Percentiles rank a stretch among this genome's conserved stretches.
Evolutionary conservation across 208 protist species (phyloP).

Genomic region (Leishmania tropica): DNA sequence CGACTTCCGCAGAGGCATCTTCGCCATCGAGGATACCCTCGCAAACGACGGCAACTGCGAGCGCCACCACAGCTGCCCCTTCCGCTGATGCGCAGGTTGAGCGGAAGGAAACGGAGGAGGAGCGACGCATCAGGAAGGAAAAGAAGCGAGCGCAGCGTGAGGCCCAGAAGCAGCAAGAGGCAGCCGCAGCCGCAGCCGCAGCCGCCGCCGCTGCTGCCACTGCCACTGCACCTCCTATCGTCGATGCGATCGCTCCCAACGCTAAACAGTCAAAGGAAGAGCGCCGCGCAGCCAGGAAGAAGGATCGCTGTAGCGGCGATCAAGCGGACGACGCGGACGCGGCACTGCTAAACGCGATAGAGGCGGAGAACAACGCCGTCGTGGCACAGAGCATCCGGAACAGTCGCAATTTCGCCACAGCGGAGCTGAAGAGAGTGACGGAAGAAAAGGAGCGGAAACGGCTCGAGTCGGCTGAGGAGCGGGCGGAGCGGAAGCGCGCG

Average conservation of each 20-base stretch:
- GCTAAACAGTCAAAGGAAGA: constrained; percentile 10
- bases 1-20: neutral
- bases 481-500: constrained; percentile 39
- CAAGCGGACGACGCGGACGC: constrained; percentile 17
- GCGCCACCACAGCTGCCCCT: neutral
- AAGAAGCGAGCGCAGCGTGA: constrained; percentile 49
- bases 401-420: constrained; percentile 8
- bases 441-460: constrained; percentile 24
- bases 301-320: constrained; percentile 19
- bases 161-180: constrained; percentile 36
- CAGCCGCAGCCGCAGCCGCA: constrained; percentile 4
- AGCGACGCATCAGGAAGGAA: constrained; percentile 70
- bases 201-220: neutral
- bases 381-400: constrained; percentile 14
- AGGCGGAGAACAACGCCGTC: constrained; percentile 47
- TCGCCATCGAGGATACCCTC: neutral
- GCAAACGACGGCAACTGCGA: neutral
- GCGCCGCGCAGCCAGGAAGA: constrained; percentile 39
- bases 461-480: constrained; percentile 32
- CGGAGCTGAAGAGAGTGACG: constrained; percentile 5
- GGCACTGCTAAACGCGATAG: constrained; percentile 46
- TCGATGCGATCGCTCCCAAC: constrained; percentile 34
- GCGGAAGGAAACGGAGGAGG: constrained; percentile 71
- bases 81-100: neutral
- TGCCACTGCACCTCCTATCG: constrained; percentile 18